Percentiles rank a stretch among this genome's conserved stretches.
These are phyloP conservation scores for Protomyces pachydermus DNA, from an alignment of 1,139 yeast genomes.

Conservation along the genomic window DNA sequence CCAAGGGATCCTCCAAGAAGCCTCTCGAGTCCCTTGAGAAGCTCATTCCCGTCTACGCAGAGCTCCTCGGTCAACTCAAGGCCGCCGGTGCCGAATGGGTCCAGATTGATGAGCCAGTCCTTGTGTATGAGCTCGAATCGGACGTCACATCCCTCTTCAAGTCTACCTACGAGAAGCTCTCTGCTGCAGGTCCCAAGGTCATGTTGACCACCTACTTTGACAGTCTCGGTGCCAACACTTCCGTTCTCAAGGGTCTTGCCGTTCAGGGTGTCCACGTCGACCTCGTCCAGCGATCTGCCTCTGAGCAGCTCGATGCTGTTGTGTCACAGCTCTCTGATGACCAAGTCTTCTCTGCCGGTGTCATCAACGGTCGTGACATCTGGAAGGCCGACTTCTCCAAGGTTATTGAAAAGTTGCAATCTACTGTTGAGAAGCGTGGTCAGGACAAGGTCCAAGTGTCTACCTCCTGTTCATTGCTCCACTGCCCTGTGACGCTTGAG, in stretches of 20 bases:
- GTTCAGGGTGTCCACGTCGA: conserved; percentile 96
- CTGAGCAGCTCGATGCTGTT: conserved; percentile 90
- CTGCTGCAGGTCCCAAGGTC: conserved; percentile 67
- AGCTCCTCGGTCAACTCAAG: conserved; percentile 77
- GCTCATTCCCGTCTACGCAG: conserved; percentile 86
- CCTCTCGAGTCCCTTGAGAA: conserved; percentile 91
- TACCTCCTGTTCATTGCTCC: conserved; percentile 93
- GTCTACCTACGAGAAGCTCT: conserved; percentile 72
- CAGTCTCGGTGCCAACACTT: conserved; percentile 94
- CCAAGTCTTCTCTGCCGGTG: conserved; percentile 90
- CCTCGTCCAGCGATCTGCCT: conserved; percentile 70
- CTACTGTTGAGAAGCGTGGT: conserved; percentile 81
- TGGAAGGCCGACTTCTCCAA: conserved; percentile 94
- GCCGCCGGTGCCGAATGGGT: conserved; percentile 93
- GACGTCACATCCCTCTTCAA: conserved; percentile 78
- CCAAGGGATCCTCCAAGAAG: conserved; percentile 72
- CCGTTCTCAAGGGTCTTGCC: conserved; percentile 81
- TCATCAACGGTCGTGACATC: conserved; percentile 97
- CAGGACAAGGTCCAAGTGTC: conserved; percentile 83
- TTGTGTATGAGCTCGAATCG: conserved; percentile 88
- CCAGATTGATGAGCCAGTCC: conserved; percentile 95
- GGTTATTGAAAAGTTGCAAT: conserved; percentile 74
- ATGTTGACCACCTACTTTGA: conserved; percentile 91
- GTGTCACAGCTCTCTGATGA: conserved; percentile 56
- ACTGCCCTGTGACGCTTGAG: conserved; percentile 94